These are phyloP conservation scores for Nakazawaea ernobii DNA, from an alignment of 805 yeast genomes.

Conservation along the genomic window DNA sequence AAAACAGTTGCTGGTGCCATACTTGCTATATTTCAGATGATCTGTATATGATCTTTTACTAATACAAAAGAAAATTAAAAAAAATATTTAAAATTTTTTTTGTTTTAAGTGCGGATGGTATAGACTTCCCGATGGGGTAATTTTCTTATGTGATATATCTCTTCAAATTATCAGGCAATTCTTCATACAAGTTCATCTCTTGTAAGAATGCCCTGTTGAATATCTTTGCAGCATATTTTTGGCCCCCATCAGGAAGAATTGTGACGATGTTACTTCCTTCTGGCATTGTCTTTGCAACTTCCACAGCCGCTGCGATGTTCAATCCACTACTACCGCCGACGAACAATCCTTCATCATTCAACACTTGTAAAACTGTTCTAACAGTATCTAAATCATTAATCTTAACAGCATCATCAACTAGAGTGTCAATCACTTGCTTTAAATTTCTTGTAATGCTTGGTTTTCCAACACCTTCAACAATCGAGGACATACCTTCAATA, in stretches of 20 bases:
- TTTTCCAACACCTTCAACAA: conserved; percentile 46
- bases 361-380: conserved; percentile 34
- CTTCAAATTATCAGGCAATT: conserved; percentile 32
- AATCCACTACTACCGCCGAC: conserved; percentile 42
- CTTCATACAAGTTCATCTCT: conserved; percentile 30
- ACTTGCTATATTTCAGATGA: not conserved
- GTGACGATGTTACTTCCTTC: conserved; percentile 39
- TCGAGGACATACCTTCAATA: conserved; percentile 32
- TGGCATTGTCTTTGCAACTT: conserved; percentile 35
- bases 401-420: conserved; percentile 35
- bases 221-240: conserved; percentile 35
- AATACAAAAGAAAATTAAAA: not conserved
- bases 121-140: not conserved
- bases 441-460: conserved; percentile 41
- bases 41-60: not conserved
- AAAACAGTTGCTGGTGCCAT: conserved; percentile 31
- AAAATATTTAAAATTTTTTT: not conserved
- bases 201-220: conserved; percentile 34
- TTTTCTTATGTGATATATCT: conserved; percentile 24
- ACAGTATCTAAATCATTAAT: conserved; percentile 37
- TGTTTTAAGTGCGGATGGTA: not conserved
- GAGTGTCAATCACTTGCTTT: conserved; percentile 27
- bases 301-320: conserved; percentile 38
- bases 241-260: conserved; percentile 38
- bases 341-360: conserved; percentile 40